phyloP scores from a whole-genome alignment of 2,329 filamentous ascomycete genomes.

The Plenodomus lindquistii region DNA sequence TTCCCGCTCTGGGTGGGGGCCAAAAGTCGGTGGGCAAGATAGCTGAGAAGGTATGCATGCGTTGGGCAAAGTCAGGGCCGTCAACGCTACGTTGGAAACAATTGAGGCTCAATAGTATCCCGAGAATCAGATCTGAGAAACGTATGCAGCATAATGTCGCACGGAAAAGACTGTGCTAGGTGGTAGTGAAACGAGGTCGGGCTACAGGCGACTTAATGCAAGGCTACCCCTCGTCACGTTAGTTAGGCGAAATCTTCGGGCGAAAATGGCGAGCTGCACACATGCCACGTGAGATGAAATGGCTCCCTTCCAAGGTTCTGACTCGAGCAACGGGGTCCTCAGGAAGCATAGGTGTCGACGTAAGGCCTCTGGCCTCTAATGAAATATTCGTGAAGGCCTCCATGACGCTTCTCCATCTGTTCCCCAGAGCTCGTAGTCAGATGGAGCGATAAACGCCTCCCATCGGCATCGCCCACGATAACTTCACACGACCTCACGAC shows the following conservation, averaged over 20 bases:
- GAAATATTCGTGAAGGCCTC: neutral
- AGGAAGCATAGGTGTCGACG: too few species aligned
- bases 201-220: constrained; percentile 14
- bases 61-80: neutral
- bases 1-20: neutral
- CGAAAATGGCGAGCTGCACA: neutral
- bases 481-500: constrained; percentile 27
- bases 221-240: constrained; percentile 8
- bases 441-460: neutral
- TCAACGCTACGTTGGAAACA: neutral
- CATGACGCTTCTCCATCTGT: neutral
- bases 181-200: constrained; percentile 9
- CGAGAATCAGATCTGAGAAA: constrained; percentile 1
- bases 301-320: constrained; percentile 11
- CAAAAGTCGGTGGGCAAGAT: neutral
- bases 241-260: constrained; percentile 5
- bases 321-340: too few species aligned
- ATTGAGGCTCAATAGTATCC: neutral
- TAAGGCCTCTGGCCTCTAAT: neutral
- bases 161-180: constrained; percentile 6
- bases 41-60: neutral
- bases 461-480: neutral
- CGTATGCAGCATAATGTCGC: constrained; percentile 6
- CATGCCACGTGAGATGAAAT: neutral
- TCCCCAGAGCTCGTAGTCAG: neutral